Evolutionary conservation across 805 yeast species (phyloP), one percentile per base, ranked within the genome.

Genomic region (Saccharomyces jurei): DNA sequence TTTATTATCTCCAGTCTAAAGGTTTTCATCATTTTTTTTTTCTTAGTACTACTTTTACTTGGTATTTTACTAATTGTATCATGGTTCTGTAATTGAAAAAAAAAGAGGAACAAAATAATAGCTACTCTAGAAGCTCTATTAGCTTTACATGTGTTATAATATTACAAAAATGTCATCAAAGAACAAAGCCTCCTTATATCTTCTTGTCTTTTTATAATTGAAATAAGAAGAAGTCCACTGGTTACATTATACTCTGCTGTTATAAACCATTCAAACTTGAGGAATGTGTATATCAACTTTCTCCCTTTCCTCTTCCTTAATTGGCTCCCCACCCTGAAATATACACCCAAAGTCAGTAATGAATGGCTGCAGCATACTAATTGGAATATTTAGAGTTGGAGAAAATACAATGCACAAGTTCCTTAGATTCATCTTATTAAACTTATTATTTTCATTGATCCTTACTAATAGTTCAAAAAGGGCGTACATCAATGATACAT

Each of bases 391-490:
- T 60, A 87, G 74, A 0, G 96, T 87, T 2, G 95, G 94, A 4
- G 89, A 86, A 65, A 87, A 87, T 4, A 87, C 94, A 65, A 87
- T 87, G 63, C 89, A 83, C 52, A 83, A 72, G 63, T 94, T 92
- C 60, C 87, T 77, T 55, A 87, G 71, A 56, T 85, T 86, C 99
- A 92, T 92, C 69, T 89, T 84, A 72, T 91, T 92, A 55, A 74
- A 70, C 13, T 79, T 79, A 56, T 76, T 78, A 61, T 84, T 79
- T 47, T 79, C 75, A 50, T 84, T 77, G 48, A 91, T 87, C 55
- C 81, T 79, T 27, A 78, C 73, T 67, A 92, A 73, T 59, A 87
- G 82, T 54, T 79, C 81, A 66, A 89, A 82, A n/a, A 91, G 70
- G 9, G 81, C 82, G 58, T 72, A 80, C 63, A 89, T 74, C 22